phyloP scores from a whole-genome alignment of 495 filamentous ascomycete genomes.

The Gamarada debralockiae region DNA sequence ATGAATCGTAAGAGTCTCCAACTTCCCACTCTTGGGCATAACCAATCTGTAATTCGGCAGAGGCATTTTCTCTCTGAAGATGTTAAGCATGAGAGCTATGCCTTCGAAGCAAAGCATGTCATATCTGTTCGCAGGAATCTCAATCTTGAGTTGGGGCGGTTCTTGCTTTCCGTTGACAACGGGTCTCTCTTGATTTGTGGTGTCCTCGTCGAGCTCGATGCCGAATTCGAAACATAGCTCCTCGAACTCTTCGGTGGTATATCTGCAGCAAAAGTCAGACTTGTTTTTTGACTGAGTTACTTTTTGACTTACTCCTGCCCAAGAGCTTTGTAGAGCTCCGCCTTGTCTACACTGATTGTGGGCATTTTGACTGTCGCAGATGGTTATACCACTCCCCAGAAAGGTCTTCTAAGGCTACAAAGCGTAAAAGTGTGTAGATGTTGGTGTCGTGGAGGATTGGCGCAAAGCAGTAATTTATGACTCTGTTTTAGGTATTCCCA shows the following conservation, averaged over 20 bases:
- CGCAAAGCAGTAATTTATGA: constrained; percentile 13
- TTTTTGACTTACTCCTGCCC: constrained; percentile 67
- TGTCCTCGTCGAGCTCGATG: constrained; percentile 97
- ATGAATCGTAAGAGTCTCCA: constrained; percentile 75
- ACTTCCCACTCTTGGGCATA: constrained; percentile 64
- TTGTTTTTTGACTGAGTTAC: constrained; percentile 10
- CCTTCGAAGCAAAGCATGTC: constrained; percentile 99
- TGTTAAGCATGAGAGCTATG: constrained; percentile 90
- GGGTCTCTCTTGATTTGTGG: constrained; percentile 67
- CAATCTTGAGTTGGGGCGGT: constrained; percentile 92
- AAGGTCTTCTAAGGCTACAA: neutral
- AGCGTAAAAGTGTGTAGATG: neutral
- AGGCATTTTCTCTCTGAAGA: constrained; percentile 73
- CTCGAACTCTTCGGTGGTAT: constrained; percentile 91
- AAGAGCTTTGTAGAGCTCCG: constrained; percentile 86
- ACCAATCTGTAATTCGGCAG: constrained; percentile 76
- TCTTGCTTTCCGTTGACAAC: constrained; percentile 77
- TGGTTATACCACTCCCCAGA: constrained; percentile 2
- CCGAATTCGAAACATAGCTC: constrained; percentile 98
- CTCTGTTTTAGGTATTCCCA: constrained; percentile 5
- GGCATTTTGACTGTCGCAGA: constrained; percentile 54
- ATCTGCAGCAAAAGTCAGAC: constrained; percentile 43
- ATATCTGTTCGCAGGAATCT: constrained; percentile 98
- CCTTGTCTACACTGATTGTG: constrained; percentile 94
- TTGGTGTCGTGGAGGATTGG: constrained; percentile 5